Evolutionary conservation across 192 early-diverging fungal species (phyloP), one percentile per base, ranked within the genome.

Genomic region (Coemansia sp.): DNA sequence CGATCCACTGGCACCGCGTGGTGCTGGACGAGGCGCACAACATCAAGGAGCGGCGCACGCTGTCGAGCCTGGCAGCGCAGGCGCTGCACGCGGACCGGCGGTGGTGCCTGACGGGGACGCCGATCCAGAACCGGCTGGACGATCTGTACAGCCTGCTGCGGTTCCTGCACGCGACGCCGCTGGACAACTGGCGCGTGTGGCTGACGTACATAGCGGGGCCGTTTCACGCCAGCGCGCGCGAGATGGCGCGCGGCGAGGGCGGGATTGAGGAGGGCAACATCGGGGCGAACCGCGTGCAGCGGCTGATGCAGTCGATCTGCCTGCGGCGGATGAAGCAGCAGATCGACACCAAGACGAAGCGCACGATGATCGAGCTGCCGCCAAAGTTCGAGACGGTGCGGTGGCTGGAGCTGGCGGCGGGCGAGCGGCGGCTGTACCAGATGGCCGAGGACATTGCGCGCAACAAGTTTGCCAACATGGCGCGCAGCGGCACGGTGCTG

Each of bases 51-150:
- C 69, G 84, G 8, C 77, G 76, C 41, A 93, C 88, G 22, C 67
- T 81, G 38, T 88, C 90, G 15, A 75, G 88, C 4, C 84, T 85
- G 46, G 91, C 89, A 0, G 84, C 86, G 12, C 82, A 80, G 53
- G 79, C 82, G 8, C 51, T 98, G 11, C 70, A 66, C 7, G 86
- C 87, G 11, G 63, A 74, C 26, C 66, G 87, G 11, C 76, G 92
- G 15, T 98, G 95, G 95, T 91, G 87, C 10, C 60, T 98, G 19
- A 94, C 93, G 7, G 93, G 93, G n/a, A 96, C 93, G 9, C 93
- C 93, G 8, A 92, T 94, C 35, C 81, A 82, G 43, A 91, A 91
- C 73, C 76, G 85, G 8, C 67, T 92, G 9, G 92, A 93, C 53
- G 94, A 98, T 64, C 62, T 97, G 15, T 95, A 81, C 72, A 84